Percentiles rank a stretch among this genome's conserved stretches.
These are phyloP conservation scores for Chlamydomonas sp. DNA, from an alignment of 139 green algal species.

Conservation along the genomic window DNA sequence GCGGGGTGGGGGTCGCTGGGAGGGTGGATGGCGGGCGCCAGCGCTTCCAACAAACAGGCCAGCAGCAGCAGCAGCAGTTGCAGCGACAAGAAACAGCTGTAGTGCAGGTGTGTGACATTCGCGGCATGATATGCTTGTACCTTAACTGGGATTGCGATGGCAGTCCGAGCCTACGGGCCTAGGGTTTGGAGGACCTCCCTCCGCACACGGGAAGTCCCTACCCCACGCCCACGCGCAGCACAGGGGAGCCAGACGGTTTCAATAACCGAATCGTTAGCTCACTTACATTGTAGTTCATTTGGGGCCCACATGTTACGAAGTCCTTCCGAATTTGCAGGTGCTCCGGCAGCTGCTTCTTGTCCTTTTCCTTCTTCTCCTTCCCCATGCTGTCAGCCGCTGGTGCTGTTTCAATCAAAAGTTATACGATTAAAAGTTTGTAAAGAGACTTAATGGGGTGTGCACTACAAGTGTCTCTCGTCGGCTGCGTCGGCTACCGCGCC, in stretches of 20 bases:
- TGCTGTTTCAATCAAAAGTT: no score
- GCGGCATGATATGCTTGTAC: neutral
- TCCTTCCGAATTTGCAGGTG: slow-evolving; percentile 68
- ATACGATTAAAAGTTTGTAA: neutral
- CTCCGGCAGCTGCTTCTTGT: slow-evolving; percentile 61
- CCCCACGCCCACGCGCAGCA: no score
- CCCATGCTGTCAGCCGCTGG: neutral
- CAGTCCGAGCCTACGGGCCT: neutral
- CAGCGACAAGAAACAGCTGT: neutral
- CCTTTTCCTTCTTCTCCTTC: slow-evolving; percentile 43
- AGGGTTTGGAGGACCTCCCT: no score
- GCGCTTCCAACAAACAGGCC: neutral
- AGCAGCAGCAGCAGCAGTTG: neutral
- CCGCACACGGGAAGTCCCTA: no score
- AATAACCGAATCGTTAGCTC: neutral
- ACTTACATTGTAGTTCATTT: slow-evolving; percentile 84
- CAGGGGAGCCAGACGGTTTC: no score
- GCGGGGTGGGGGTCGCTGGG: neutral
- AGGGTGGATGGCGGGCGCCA: neutral
- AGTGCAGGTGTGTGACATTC: neutral
- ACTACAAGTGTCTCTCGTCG: no score
- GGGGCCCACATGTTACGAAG: slow-evolving; percentile 74
- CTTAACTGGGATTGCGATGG: neutral
- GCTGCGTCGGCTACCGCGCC: no score
- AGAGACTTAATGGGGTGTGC: no score